These are phyloP conservation scores for Podila minutissima DNA, from an alignment of 192 early-diverging fungal species.

Conservation along the genomic window DNA sequence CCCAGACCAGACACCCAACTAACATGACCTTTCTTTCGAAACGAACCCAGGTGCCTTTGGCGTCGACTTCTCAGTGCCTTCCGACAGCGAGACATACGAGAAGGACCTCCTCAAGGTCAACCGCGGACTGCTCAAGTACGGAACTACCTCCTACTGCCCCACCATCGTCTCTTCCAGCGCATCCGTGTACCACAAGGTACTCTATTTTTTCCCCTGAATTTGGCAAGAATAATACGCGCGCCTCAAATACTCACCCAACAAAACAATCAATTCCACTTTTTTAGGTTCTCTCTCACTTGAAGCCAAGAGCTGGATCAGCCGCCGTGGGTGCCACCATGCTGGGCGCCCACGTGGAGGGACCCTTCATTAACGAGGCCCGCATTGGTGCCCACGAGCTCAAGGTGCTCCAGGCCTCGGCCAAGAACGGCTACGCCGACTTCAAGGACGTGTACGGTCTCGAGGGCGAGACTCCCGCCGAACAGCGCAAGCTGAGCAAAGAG, in stretches of 20 bases:
- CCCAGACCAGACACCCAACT: too few species aligned
- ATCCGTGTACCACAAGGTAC: constrained; percentile 76
- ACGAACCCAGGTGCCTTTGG: constrained; percentile 68
- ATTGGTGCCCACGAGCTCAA: constrained; percentile 80
- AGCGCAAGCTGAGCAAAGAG: constrained; percentile 31
- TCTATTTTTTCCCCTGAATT: too few species aligned
- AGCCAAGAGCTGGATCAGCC: constrained; percentile 68
- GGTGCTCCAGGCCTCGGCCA: constrained; percentile 65
- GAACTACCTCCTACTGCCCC: constrained; percentile 84
- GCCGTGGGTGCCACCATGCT: constrained; percentile 75
- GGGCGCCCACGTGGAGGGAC: constrained; percentile 67
- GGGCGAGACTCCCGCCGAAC: constrained; percentile 39
- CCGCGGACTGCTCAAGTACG: constrained; percentile 78
- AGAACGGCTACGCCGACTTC: constrained; percentile 70
- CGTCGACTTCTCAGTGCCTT: constrained; percentile 73
- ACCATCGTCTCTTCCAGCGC: constrained; percentile 80
- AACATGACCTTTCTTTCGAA: too few species aligned
- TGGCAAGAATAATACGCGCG: neutral
- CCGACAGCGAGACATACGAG: constrained; percentile 68
- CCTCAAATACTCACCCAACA: neutral
- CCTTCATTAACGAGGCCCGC: constrained; percentile 74
- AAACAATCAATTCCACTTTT: neutral
- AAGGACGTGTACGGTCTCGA: constrained; percentile 78
- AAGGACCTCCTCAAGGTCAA: constrained; percentile 73
- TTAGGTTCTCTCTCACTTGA: constrained; percentile 65